Base-by-base conservation (phyloP, 208 protist species). In the Wallacemonas collosoma region DNA sequence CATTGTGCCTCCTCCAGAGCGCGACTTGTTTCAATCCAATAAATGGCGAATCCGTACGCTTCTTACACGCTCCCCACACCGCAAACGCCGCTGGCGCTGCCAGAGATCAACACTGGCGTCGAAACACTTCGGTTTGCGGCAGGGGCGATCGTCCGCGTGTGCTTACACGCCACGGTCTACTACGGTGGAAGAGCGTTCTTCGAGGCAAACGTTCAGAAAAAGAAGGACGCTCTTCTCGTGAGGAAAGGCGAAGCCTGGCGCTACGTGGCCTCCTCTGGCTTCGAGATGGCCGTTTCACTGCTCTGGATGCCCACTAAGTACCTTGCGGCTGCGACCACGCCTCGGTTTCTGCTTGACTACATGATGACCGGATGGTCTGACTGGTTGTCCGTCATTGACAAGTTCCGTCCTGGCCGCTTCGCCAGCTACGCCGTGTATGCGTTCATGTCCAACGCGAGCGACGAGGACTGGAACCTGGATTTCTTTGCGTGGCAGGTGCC, bases 401-500 rank as follows among this genome's bases (percentile, higher is more conserved):
- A 71, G 47, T 96, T 96, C 63, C 53, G 76, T 39, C 82, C 91
- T 2, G 81, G 79, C 40, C 54, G 79, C 9, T 96, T 85, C 62
- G 88, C 80, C 39, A 73, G 79, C 55, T 94, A 88, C 69, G 85
- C 87, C 17, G 47, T 89, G 3, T 86, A 89, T 51, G 89, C 89
- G n/a, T 94, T 96, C 48, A 56, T 81, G 12, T 82, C 80, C 48
- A 76, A 70, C 38, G 17, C 39, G 2, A 17, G 12, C 39, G 75
- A 84, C 39, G 74, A 76, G 5, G 88, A 93, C 39, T 94, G 85
- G 81, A 88, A 94, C 71, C 76, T 94, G 1, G 77, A 90, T 73
- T 96, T 96, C 66, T 96, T 96, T 55, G 70, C 70, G 2, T 94
- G 86, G 84, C 91, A 96, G 76, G 57, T 91, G 15, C 91, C 91